phyloP scores from a whole-genome alignment of 257 asterid species.

The Knoxia roxburghii region DNA sequence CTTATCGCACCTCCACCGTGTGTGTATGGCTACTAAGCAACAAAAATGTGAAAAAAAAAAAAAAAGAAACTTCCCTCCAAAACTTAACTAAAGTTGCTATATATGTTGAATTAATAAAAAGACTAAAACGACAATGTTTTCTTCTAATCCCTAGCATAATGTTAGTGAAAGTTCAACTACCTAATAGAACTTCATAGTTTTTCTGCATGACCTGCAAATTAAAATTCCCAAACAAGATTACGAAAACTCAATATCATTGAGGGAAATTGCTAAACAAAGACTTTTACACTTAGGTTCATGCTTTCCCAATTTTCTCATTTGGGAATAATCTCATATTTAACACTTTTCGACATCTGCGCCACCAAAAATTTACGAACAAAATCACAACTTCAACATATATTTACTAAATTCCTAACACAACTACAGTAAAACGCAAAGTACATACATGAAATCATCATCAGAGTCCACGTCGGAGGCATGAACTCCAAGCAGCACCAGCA shows the following conservation, averaged over 20 bases:
- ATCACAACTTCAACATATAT: neutral
- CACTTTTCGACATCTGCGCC: constrained; percentile 88
- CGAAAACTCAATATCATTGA: neutral
- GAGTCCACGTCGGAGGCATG: constrained; percentile 63
- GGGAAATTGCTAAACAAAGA: neutral
- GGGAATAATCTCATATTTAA: constrained; percentile 83
- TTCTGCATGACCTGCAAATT: constrained; percentile 76
- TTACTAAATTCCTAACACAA: too few relatives aligned
- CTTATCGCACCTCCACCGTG: too few relatives aligned
- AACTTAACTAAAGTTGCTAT: too few relatives aligned
- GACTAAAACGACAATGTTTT: too few relatives aligned
- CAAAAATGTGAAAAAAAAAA: too few relatives aligned
- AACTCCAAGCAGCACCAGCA: constrained; percentile 75
- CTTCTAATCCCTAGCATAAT: too few relatives aligned
- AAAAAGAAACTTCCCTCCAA: too few relatives aligned
- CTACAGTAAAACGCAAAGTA: neutral
- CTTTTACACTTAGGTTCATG: constrained; percentile 75
- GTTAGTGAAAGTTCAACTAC: constrained; percentile 29
- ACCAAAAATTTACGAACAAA: neutral
- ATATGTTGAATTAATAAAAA: too few relatives aligned
- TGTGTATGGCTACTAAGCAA: too few relatives aligned
- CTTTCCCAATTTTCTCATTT: constrained; percentile 59
- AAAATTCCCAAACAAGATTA: constrained; percentile 5
- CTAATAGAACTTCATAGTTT: constrained; percentile 70
- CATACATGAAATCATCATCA: constrained; percentile 74